Conservation (phyloP, 306 rosid species). For the Dicorynia guianensis region DNA sequence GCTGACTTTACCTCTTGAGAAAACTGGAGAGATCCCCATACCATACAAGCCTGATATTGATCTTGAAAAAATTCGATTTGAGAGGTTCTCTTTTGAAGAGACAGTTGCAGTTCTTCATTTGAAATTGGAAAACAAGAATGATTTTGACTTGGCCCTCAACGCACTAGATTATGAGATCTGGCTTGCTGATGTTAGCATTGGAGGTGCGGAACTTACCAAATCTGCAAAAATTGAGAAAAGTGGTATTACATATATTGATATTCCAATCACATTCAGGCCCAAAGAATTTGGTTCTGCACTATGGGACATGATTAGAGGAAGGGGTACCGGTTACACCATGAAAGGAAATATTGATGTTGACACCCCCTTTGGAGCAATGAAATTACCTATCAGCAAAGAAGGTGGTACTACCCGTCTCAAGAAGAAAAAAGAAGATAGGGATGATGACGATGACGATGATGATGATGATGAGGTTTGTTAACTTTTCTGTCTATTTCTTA, state of each 20-base stretch:
- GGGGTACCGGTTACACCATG: slow-evolving; percentile 70
- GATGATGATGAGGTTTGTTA: slow-evolving; percentile 66
- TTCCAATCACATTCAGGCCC: slow-evolving; percentile 86
- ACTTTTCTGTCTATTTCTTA: too few relatives aligned
- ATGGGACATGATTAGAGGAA: slow-evolving; percentile 90
- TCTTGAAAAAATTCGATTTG: slow-evolving; percentile 64
- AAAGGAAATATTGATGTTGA: slow-evolving; percentile 77
- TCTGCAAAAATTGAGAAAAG: slow-evolving; percentile 59
- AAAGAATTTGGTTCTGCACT: slow-evolving; percentile 85
- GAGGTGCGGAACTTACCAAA: slow-evolving; percentile 65
- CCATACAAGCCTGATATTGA: slow-evolving; percentile 85
- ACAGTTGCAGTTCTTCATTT: slow-evolving; percentile 72
- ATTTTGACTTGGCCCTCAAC: slow-evolving; percentile 71
- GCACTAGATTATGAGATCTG: slow-evolving; percentile 74
- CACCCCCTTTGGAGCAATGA: slow-evolving; percentile 87
- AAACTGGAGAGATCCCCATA: slow-evolving; percentile 83
- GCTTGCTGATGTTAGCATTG: slow-evolving; percentile 74
- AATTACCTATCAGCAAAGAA: slow-evolving; percentile 73
- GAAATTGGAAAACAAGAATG: slow-evolving; percentile 80
- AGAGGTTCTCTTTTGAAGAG: slow-evolving; percentile 78
- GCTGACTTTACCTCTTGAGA: slow-evolving; percentile 76
- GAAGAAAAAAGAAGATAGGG: slow-evolving; percentile 70
- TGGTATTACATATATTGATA: slow-evolving; percentile 56
- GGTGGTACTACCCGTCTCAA: slow-evolving; percentile 80
- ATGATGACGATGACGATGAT: slow-evolving; percentile 43